Conservation (phyloP, 225 moss, liverwort and hornwort species). For the Straminergon stramineum region DNA sequence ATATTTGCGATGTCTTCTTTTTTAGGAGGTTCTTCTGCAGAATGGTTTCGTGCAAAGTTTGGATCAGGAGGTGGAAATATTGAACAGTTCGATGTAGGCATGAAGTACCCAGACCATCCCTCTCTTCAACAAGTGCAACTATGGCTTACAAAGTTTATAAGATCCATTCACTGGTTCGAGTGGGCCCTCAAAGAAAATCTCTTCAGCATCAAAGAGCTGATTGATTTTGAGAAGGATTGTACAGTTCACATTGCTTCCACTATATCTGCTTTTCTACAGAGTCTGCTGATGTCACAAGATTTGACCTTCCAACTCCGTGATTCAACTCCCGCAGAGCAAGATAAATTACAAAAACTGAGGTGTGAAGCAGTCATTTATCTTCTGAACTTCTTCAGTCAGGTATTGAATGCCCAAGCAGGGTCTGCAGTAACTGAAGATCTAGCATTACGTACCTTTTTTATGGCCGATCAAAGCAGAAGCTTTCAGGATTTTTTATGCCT, state of each 20-base stretch:
- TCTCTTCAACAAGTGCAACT: slow-evolving; percentile 43
- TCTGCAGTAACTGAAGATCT: neutral
- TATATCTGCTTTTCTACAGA: slow-evolving; percentile 38
- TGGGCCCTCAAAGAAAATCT: slow-evolving; percentile 65
- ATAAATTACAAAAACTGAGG: slow-evolving; percentile 39
- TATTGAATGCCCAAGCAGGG: slow-evolving; percentile 25
- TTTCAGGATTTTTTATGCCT: slow-evolving; percentile 50
- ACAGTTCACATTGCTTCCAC: slow-evolving; percentile 10
- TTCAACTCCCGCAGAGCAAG: slow-evolving; percentile 68
- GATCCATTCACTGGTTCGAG: slow-evolving; percentile 83
- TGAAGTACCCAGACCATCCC: slow-evolving; percentile 27
- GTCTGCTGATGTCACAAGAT: slow-evolving; percentile 22
- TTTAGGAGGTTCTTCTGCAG: slow-evolving; percentile 50
- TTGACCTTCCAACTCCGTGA: slow-evolving; percentile 12
- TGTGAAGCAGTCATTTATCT: slow-evolving; percentile 41
- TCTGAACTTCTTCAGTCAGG: slow-evolving; percentile 43
- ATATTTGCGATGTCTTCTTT: neutral
- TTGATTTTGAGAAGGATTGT: slow-evolving; percentile 10
- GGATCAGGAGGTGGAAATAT: slow-evolving; percentile 9
- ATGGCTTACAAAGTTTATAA: slow-evolving; percentile 38
- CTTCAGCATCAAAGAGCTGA: slow-evolving; percentile 35
- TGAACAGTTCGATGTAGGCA: slow-evolving; percentile 32
- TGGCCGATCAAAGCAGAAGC: slow-evolving; percentile 26
- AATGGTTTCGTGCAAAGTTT: slow-evolving; percentile 51
- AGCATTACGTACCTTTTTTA: slow-evolving; percentile 16